Conservation (phyloP, 768 basidiomycete species). For the Tulasnella sp. region DNA sequence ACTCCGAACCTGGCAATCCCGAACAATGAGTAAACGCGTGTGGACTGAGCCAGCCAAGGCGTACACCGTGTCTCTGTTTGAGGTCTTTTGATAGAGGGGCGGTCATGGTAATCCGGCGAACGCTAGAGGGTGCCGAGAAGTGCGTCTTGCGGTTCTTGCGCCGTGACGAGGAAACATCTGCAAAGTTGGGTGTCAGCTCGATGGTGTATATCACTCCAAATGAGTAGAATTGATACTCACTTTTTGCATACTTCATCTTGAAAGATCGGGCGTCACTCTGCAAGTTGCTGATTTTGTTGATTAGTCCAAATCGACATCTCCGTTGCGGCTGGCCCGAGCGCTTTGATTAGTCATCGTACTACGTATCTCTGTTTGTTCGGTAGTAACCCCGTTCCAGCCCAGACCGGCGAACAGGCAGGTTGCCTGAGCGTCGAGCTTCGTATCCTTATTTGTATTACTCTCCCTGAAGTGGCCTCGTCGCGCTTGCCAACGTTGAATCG, state of each 20-base stretch:
- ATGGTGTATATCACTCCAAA: background rate
- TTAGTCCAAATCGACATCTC: no score
- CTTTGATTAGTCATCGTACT: no score
- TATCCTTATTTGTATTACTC: no score
- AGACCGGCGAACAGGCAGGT: no score
- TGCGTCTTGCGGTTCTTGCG: conserved; percentile 99
- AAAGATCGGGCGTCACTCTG: no score
- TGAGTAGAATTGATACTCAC: background rate
- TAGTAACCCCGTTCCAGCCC: no score
- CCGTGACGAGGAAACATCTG: conserved; percentile 83
- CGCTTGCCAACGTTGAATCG: no score
- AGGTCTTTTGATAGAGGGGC: conserved; percentile 93
- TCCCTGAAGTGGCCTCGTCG: no score
- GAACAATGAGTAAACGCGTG: background rate
- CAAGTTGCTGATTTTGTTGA: no score
- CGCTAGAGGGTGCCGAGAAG: conserved; percentile 87
- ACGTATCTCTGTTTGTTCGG: no score
- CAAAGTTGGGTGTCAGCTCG: background rate
- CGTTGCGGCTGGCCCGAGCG: no score
- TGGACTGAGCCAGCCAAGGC: conserved; percentile 24
- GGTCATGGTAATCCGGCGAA: conserved; percentile 97
- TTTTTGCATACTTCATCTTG: conserved; percentile 11
- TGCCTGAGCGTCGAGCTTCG: no score
- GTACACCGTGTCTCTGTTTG: conserved; percentile 77
- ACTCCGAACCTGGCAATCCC: conserved; percentile 63